A percentile compares a stretch with the other conserved stretches of the same genome.
These are phyloP conservation scores for Amauroascus verrucosus DNA, from an alignment of 2,329 filamentous ascomycete genomes.

Conservation along the genomic window DNA sequence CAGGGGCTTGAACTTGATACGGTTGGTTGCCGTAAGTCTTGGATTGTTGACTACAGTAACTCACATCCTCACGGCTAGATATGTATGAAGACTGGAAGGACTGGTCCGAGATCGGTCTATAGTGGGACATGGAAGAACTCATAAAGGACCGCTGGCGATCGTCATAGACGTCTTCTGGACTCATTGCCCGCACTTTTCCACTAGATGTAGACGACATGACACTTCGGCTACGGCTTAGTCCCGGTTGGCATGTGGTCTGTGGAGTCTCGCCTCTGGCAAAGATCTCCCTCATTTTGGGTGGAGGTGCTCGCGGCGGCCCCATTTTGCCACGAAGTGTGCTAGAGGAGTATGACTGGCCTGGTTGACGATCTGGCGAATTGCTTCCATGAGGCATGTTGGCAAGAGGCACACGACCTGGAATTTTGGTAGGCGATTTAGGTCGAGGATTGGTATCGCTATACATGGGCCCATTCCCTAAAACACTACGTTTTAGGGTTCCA, in stretches of 20 bases:
- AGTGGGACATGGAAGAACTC: constrained; percentile 35
- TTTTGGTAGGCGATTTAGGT: constrained; percentile 40
- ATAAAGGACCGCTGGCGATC: constrained; percentile 47
- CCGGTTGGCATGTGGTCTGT: constrained; percentile 18
- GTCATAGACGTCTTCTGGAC: constrained; percentile 78
- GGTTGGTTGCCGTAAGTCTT: constrained; percentile 8
- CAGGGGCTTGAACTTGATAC: constrained; percentile 18
- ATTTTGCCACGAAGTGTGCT: constrained; percentile 40
- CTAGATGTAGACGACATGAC: constrained; percentile 29
- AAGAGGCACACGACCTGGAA: constrained; percentile 39
- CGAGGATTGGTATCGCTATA: not conserved
- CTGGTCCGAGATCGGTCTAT: constrained; percentile 32
- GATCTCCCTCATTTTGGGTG: constrained; percentile 87
- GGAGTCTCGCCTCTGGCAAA: constrained; percentile 39
- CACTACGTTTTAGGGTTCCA: constrained; percentile 31
- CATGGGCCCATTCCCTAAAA: not conserved
- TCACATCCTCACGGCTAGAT: constrained; percentile 28
- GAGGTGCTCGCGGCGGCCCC: constrained; percentile 55
- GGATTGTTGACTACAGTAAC: constrained; percentile 22
- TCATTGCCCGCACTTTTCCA: constrained; percentile 47
- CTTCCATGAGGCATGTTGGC: constrained; percentile 42
- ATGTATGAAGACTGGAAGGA: constrained; percentile 36
- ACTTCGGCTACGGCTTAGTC: constrained; percentile 44
- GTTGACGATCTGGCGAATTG: constrained; percentile 70
- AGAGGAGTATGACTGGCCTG: constrained; percentile 31